phyloP scores from a whole-genome alignment of 805 yeast species.

The Cyberlindnera misumaiensis region DNA sequence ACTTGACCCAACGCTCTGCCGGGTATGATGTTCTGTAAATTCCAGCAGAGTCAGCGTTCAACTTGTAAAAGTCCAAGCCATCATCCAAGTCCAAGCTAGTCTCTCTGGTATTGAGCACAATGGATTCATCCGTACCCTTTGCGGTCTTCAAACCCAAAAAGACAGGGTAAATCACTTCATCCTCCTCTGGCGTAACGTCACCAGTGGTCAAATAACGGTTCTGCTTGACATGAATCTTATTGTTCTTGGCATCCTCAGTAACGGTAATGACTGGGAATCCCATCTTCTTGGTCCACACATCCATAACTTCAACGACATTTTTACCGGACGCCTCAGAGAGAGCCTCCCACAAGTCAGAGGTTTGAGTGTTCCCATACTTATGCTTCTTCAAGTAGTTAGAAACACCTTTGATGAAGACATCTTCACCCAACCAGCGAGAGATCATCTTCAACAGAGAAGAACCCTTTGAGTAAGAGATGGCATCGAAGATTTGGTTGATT shows the following conservation, averaged over 20 bases:
- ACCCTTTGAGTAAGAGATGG: slow-evolving; percentile 78
- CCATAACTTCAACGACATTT: slow-evolving; percentile 68
- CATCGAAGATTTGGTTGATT: slow-evolving; percentile 79
- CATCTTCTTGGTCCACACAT: slow-evolving; percentile 71
- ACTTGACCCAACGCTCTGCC: slow-evolving; percentile 59
- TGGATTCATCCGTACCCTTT: slow-evolving; percentile 52
- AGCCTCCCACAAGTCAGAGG: slow-evolving; percentile 73
- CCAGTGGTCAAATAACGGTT: slow-evolving; percentile 71
- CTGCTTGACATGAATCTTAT: slow-evolving; percentile 53
- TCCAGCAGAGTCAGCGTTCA: slow-evolving; percentile 70
- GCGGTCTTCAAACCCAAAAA: slow-evolving; percentile 57
- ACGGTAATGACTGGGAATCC: slow-evolving; percentile 74
- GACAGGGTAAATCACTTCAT: slow-evolving; percentile 61
- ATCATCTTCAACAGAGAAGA: slow-evolving; percentile 76
- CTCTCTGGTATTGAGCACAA: slow-evolving; percentile 47
- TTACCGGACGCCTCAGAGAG: slow-evolving; percentile 63
- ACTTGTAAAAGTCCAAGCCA: slow-evolving; percentile 47
- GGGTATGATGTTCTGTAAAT: slow-evolving; percentile 69
- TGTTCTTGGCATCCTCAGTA: slow-evolving; percentile 39
- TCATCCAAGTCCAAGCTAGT: slow-evolving; percentile 39
- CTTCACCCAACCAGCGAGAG: slow-evolving; percentile 74
- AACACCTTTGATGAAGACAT: slow-evolving; percentile 70
- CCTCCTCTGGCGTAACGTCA: slow-evolving; percentile 72
- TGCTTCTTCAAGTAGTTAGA: slow-evolving; percentile 70
- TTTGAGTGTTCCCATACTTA: slow-evolving; percentile 70